Conservation (phyloP, 2,329 filamentous ascomycete genomes). For the Aurifilum marmelostoma region DNA sequence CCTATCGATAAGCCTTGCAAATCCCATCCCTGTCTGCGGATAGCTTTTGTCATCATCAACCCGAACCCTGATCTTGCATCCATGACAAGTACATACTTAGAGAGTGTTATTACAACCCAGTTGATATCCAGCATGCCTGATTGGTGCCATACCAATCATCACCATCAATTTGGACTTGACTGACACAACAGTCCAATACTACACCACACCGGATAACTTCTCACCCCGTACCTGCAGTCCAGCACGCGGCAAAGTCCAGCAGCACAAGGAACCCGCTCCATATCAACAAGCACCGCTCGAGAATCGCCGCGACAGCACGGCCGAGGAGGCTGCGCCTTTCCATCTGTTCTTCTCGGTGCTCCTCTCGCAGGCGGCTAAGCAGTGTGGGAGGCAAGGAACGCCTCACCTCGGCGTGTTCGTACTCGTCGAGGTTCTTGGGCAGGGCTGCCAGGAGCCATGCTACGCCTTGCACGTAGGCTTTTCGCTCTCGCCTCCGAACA, state of each 20-base stretch:
- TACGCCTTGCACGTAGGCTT: slow-evolving; percentile 66
- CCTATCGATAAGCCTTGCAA: neutral
- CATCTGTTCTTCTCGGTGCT: neutral
- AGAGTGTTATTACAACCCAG: too few species aligned
- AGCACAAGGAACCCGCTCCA: slow-evolving; percentile 63
- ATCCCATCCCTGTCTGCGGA: neutral
- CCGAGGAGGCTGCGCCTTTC: slow-evolving; percentile 54
- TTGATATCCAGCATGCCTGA: too few species aligned
- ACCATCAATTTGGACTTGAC: too few species aligned
- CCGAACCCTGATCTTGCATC: too few species aligned
- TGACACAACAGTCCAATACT: too few species aligned
- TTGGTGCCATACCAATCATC: too few species aligned
- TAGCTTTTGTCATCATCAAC: too few species aligned
- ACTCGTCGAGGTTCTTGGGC: slow-evolving; percentile 57
- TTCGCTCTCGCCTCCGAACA: slow-evolving; percentile 47
- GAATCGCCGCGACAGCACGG: slow-evolving; percentile 56
- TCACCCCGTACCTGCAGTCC: slow-evolving; percentile 69
- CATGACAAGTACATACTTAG: too few species aligned
- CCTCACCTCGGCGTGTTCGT: slow-evolving; percentile 57
- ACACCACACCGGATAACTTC: too few species aligned
- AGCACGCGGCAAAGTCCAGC: slow-evolving; percentile 58
- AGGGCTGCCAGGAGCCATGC: slow-evolving; percentile 67
- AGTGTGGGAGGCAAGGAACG: slow-evolving; percentile 50
- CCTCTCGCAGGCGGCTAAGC: neutral
- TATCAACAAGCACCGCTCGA: slow-evolving; percentile 63